phyloP scores from a whole-genome alignment of 768 basidiomycete genomes.

The Leccinellum albellum region DNA sequence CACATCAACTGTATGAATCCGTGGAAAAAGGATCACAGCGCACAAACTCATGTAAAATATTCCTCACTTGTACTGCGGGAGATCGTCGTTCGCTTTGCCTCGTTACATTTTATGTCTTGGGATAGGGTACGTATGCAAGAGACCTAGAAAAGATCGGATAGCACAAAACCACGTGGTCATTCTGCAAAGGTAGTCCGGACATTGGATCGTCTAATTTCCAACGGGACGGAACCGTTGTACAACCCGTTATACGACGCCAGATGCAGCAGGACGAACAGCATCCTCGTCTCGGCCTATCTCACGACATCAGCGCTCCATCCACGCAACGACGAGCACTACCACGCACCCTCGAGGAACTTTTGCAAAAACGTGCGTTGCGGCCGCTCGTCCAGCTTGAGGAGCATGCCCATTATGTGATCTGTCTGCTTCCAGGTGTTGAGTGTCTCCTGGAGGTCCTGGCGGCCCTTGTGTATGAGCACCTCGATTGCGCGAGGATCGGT shows the following conservation, averaged over 20 bases:
- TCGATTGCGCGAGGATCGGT: constrained; percentile 82
- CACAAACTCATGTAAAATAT: not conserved
- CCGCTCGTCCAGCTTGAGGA: constrained; percentile 49
- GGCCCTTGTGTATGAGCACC: constrained; percentile 76
- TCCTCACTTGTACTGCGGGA: not conserved
- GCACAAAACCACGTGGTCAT: not conserved
- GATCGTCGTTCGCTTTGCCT: not conserved
- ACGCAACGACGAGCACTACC: not conserved
- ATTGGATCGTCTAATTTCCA: constrained; percentile 6
- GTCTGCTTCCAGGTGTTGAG: constrained; percentile 92
- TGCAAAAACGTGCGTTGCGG: constrained; percentile 65
- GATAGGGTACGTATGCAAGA: not conserved
- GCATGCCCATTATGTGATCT: constrained; percentile 72
- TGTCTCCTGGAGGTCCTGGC: constrained; percentile 90
- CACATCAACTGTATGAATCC: too few relatives aligned
- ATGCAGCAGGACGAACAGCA: constrained; percentile 64
- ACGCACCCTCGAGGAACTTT: constrained; percentile 80
- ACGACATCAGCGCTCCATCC: not conserved
- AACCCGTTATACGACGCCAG: constrained; percentile 31
- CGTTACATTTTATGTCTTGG: not conserved
- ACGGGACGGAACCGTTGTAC: not conserved
- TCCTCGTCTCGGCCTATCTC: constrained; percentile 71
- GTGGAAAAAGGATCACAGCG: too few relatives aligned
- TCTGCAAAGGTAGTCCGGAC: not conserved
- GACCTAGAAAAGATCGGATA: not conserved